phyloP scores from a whole-genome alignment of 768 basidiomycete genomes.

The Russula brevipes region DNA sequence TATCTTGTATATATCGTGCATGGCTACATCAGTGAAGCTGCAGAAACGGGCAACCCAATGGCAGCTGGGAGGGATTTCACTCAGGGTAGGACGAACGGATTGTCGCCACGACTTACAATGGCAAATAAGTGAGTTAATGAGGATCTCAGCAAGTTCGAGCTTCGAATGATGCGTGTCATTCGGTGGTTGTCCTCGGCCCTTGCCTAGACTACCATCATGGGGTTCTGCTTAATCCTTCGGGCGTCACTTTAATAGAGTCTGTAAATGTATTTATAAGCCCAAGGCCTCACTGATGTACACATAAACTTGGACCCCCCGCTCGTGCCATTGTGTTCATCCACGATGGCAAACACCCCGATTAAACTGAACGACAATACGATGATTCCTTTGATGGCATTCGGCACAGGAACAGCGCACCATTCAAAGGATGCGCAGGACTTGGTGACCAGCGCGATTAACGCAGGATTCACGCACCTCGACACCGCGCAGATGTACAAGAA shows the following conservation, averaged over 20 bases:
- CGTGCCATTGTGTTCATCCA: background rate
- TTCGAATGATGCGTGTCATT: too few relatives aligned
- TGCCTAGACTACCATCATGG: too few relatives aligned
- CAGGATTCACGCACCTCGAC: slow-evolving; percentile 39
- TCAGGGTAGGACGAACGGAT: too few relatives aligned
- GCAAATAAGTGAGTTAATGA: too few relatives aligned
- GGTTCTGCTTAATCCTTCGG: too few relatives aligned
- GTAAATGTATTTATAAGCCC: too few relatives aligned
- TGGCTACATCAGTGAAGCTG: background rate
- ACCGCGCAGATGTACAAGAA: slow-evolving; percentile 38
- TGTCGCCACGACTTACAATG: too few relatives aligned
- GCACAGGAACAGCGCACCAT: slow-evolving; percentile 36
- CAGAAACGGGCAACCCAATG: background rate
- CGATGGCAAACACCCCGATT: slow-evolving; percentile 26
- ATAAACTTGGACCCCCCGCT: background rate
- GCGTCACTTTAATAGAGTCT: too few relatives aligned
- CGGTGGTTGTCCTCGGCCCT: too few relatives aligned
- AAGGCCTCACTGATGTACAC: too few relatives aligned
- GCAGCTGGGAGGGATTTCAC: too few relatives aligned
- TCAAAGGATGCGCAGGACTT: slow-evolving; percentile 29
- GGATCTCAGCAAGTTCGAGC: too few relatives aligned
- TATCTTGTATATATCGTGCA: background rate
- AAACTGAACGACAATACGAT: slow-evolving; percentile 36
- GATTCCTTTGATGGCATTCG: slow-evolving; percentile 38
- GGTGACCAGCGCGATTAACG: slow-evolving; percentile 31